Conservation (phyloP, 2,329 filamentous ascomycete genomes). For the Fusarium newnesense region DNA sequence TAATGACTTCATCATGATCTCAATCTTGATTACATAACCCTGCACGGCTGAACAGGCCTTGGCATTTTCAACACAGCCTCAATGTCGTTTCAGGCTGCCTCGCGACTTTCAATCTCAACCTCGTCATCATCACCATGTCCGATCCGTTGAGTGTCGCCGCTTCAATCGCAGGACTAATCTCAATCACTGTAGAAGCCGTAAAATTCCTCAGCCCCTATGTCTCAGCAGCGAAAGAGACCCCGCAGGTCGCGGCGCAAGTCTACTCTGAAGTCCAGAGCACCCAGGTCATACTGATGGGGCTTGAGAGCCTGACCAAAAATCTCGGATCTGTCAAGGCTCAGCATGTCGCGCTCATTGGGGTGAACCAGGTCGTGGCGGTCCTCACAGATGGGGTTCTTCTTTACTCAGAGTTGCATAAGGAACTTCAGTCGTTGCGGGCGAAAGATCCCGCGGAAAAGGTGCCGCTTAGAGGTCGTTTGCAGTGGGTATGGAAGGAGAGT, state of each 20-base stretch:
- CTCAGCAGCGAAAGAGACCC: slow-evolving; percentile 22
- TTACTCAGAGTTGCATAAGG: slow-evolving; percentile 17
- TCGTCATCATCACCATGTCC: rapidly evolving
- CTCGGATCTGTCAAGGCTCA: not conserved
- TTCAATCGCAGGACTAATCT: slow-evolving; percentile 13
- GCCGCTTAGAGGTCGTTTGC: not conserved
- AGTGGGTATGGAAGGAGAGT: slow-evolving; percentile 5
- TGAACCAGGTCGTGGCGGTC: not conserved
- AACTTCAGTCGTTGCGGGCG: not conserved
- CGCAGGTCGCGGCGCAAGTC: slow-evolving; percentile 11
- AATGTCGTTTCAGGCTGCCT: not conserved
- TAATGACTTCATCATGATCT: rapidly evolving
- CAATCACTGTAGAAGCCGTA: not conserved
- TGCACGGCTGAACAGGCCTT: not conserved
- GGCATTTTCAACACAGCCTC: not conserved
- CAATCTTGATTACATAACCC: not conserved
- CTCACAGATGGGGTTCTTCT: slow-evolving; percentile 11
- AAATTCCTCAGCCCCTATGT: slow-evolving; percentile 19
- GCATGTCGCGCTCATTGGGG: not conserved
- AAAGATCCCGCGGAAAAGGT: not conserved
- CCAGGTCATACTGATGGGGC: not conserved
- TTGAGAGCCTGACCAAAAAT: not conserved
- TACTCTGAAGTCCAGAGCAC: slow-evolving; percentile 21
- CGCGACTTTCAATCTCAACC: rapidly evolving
- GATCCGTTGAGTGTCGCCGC: slow-evolving; percentile 23